Evolutionary conservation across 257 asterid species (phyloP).

Genomic region (Prunella vulgaris): DNA sequence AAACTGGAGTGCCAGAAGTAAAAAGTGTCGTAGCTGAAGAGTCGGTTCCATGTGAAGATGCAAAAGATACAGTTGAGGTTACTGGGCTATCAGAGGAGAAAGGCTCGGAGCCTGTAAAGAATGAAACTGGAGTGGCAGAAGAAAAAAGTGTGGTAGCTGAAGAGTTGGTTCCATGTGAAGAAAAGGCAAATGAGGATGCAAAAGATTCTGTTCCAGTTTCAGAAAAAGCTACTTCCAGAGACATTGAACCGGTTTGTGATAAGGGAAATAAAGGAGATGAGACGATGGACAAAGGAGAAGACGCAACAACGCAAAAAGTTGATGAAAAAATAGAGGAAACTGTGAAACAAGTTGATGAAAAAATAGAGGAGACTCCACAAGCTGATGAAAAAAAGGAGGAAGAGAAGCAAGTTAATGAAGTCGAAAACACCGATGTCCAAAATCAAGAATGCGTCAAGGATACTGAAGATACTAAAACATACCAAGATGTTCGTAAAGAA

Average conservation of each 20-base stretch:
- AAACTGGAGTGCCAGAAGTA: constrained; percentile 28
- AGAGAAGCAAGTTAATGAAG: constrained; percentile 13
- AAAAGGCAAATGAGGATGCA: constrained; percentile 19
- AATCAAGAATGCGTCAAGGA: constrained; percentile 26
- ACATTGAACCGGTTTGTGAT: constrained; percentile 27
- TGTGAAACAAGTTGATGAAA: constrained; percentile 15
- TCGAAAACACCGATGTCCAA: constrained; percentile 14
- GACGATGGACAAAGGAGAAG: too few relatives aligned
- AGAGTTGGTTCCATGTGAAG: constrained; percentile 24
- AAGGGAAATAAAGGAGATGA: constrained; percentile 17
- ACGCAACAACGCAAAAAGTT: constrained; percentile 14
- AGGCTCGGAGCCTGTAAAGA: constrained; percentile 12
- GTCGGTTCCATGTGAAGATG: constrained; percentile 18
- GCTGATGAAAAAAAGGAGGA: neutral
- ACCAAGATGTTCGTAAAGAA: constrained; percentile 36
- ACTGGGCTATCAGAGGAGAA: neutral
- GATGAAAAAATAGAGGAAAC: constrained; percentile 17
- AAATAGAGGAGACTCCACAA: constrained; percentile 19
- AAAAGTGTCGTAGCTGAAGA: constrained; percentile 26
- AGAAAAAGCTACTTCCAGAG: constrained; percentile 35
- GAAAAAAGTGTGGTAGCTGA: constrained; percentile 25
- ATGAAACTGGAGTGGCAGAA: constrained; percentile 28
- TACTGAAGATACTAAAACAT: constrained; percentile 26
- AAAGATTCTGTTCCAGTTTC: constrained; percentile 11
- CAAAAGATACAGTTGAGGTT: neutral